Evolutionary conservation across 2,329 filamentous ascomycete species (phyloP).

Genomic region (Colletotrichum limetticola): DNA sequence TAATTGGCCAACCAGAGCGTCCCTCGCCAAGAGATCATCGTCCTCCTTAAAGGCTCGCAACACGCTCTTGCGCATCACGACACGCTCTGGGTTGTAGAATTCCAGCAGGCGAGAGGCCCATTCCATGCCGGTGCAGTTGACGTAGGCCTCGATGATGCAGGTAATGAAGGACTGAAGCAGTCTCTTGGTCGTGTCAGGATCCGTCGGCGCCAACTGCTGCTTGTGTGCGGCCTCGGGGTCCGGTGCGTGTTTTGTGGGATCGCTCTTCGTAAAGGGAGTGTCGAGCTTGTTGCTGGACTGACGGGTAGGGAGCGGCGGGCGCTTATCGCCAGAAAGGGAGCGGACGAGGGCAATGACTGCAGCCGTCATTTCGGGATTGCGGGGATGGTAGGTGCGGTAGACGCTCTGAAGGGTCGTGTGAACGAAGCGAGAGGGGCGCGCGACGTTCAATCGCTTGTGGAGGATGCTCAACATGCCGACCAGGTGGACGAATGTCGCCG

Average conservation of each 20-base stretch:
- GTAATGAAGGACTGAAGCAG: slow-evolving; percentile 83
- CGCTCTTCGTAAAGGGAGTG: slow-evolving; percentile 65
- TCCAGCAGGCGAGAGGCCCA: slow-evolving; percentile 76
- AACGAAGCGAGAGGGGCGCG: slow-evolving; percentile 81
- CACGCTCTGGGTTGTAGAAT: slow-evolving; percentile 71
- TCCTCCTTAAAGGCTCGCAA: slow-evolving; percentile 74
- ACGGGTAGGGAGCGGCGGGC: slow-evolving; percentile 70
- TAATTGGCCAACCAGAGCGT: slow-evolving; percentile 77
- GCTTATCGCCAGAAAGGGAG: slow-evolving; percentile 72
- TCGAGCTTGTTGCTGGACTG: slow-evolving; percentile 68
- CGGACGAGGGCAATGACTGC: slow-evolving; percentile 78
- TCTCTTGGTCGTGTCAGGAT: slow-evolving; percentile 70
- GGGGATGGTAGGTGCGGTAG: slow-evolving; percentile 71
- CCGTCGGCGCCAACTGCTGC: slow-evolving; percentile 62
- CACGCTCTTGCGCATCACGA: slow-evolving; percentile 70
- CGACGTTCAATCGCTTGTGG: slow-evolving; percentile 80
- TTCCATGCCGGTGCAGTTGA: slow-evolving; percentile 68
- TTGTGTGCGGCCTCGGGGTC: slow-evolving; percentile 69
- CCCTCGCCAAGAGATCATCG: slow-evolving; percentile 67
- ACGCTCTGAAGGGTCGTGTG: slow-evolving; percentile 81
- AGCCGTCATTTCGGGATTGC: slow-evolving; percentile 74
- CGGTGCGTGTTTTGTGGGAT: slow-evolving; percentile 65
- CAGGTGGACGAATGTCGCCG: slow-evolving; percentile 72
- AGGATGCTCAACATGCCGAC: slow-evolving; percentile 78
- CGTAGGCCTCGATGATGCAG: slow-evolving; percentile 79